These are phyloP conservation scores for Viridothelium virens DNA, from an alignment of 495 filamentous ascomycete genomes.

Conservation along the genomic window DNA sequence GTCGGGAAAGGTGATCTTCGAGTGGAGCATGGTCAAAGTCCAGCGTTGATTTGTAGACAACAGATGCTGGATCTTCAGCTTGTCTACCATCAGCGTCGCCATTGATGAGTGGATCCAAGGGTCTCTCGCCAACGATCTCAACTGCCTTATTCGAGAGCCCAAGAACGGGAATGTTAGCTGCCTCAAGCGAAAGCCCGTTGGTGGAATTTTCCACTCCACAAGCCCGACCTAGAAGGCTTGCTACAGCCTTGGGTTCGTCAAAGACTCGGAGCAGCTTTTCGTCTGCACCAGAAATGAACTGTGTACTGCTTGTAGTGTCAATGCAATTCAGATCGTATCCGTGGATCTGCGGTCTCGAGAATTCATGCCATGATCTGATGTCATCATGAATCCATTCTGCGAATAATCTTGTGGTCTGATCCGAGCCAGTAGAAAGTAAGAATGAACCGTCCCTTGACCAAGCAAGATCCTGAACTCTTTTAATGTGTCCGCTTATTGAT, in stretches of 20 bases:
- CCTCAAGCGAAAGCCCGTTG: conserved; percentile 59
- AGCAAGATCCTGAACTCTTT: conserved; percentile 65
- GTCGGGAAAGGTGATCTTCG: conserved; percentile 80
- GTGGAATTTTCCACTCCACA: conserved; percentile 48
- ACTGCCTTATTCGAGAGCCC: conserved; percentile 95
- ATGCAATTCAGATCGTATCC: conserved; percentile 97
- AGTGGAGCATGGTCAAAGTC: conserved; percentile 63
- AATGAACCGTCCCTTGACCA: conserved; percentile 82
- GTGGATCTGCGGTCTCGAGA: conserved; percentile 92
- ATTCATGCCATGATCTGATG: conserved; percentile 76
- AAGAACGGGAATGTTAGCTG: conserved; percentile 86
- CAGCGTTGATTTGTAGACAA: conserved; percentile 38
- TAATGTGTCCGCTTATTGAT: conserved; percentile 77
- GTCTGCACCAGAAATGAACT: conserved; percentile 92
- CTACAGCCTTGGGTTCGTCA: conserved; percentile 78
- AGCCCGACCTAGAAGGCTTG: conserved; percentile 59
- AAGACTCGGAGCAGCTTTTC: conserved; percentile 96
- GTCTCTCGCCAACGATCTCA: conserved; percentile 31
- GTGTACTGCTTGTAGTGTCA: conserved; percentile 56
- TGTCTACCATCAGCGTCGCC: conserved; percentile 25
- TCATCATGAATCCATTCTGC: conserved; percentile 64
- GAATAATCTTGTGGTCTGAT: conserved; percentile 91
- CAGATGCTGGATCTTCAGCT: conserved; percentile 25
- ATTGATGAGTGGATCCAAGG: conserved; percentile 13
- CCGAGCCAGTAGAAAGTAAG: conserved; percentile 77